Evolutionary conservation across 1,139 yeast genomes (phyloP), one percentile per base, ranked within the genome.

Genomic region (Candida sp.): DNA sequence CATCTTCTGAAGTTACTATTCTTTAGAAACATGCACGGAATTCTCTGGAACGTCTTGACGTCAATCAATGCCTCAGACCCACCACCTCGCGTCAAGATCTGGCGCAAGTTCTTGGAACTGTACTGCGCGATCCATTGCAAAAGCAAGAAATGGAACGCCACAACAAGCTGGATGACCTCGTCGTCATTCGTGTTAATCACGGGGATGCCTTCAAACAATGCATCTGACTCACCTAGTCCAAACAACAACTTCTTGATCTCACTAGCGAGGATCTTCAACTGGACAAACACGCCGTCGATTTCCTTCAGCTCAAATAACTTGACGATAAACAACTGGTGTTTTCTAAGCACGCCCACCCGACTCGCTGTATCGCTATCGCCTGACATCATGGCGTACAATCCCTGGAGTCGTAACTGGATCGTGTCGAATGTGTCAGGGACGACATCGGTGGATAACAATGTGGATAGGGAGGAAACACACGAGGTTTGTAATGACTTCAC

Each of bases 121-220:
- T 59, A 56, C 50, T 72, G 76, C 8, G 72, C 55, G n/a, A 66
- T 33, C 40, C 68, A 61, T 55, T 73, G 78, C 8, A 72, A 53
- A 7, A 60, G 48, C 41, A 73, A 57, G 53, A 73, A 71, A 54
- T 72, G 72, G 52, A 61, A 70, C 8, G 77, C 72, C 33, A 68
- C 58, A 5, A 69, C 57, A 22, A 66, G 51, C 47, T 65, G 71
- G 1, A 55, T 49, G 5, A 63, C 32, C 27, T 60, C 60, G 23
- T 48, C 49, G 17, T 56, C 52, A 26, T 44, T 43, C 33, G 31
- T 26, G 9, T 49, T 37, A 5, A 39, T 39, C 34, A 33, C 49
- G 2, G 59, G 52, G 1, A 59, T 44, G 4, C 59, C 61, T n/a
- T 42, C 8, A 31, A 52, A 32, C n/a, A 48, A 26, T 58, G 45